These are phyloP conservation scores for Tulasnella sp. DNA, from an alignment of 768 basidiomycete species.

Conservation along the genomic window DNA sequence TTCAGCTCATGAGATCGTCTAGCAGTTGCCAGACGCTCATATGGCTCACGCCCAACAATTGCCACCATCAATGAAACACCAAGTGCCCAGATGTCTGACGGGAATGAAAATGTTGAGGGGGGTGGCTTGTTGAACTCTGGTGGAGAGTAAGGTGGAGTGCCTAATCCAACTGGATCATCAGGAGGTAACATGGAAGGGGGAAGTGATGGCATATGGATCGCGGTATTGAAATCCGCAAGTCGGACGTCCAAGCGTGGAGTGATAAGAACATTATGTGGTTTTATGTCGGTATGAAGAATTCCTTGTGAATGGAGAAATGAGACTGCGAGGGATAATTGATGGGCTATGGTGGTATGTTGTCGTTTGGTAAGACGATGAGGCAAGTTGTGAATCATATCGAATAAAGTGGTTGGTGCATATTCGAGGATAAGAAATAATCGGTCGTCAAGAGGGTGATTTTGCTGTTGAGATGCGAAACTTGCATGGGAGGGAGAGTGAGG, in stretches of 20 bases:
- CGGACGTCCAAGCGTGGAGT: constrained; percentile 22
- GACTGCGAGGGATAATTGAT: constrained; percentile 24
- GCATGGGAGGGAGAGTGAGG: not conserved
- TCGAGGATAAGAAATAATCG: constrained; percentile 20
- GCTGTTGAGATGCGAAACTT: not conserved
- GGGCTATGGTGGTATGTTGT: constrained; percentile 24
- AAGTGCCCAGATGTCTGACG: constrained; percentile 31
- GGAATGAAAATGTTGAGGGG: constrained; percentile 26
- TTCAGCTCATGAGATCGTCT: constrained; percentile 26
- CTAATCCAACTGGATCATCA: constrained; percentile 29
- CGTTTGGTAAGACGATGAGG: constrained; percentile 17
- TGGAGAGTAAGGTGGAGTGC: constrained; percentile 30
- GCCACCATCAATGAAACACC: constrained; percentile 30
- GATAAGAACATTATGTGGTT: constrained; percentile 28
- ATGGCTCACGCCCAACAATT: constrained; percentile 30
- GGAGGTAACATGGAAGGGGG: constrained; percentile 20
- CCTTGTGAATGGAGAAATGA: constrained; percentile 27
- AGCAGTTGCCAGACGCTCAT: constrained; percentile 21
- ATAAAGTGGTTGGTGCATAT: constrained; percentile 19
- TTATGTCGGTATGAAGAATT: constrained; percentile 33
- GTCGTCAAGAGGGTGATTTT: not conserved
- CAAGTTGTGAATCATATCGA: constrained; percentile 17
- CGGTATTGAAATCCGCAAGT: constrained; percentile 32
- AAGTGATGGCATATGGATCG: constrained; percentile 25
- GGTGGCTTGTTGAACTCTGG: constrained; percentile 29